phyloP scores from a whole-genome alignment of 2,329 filamentous ascomycete genomes.

The Diaporthe ilicicola region DNA sequence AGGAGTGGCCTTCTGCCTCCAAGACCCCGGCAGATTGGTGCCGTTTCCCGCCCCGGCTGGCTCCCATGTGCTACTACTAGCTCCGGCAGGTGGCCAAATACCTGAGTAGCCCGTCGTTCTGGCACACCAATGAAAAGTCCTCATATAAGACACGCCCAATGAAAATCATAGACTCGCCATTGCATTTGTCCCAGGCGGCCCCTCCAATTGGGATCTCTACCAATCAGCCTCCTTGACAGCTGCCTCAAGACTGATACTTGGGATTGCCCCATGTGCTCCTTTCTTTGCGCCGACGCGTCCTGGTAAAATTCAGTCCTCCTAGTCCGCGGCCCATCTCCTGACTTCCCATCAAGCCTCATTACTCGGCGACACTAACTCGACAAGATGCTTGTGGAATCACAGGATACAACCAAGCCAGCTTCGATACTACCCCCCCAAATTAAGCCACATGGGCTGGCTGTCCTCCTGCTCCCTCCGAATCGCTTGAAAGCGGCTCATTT shows the following conservation, averaged over 20 bases:
- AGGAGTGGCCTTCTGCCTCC: background rate
- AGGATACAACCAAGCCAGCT: background rate
- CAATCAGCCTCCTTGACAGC: conserved; percentile 4
- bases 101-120: background rate
- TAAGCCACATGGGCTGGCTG: background rate
- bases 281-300: background rate
- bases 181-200: background rate
- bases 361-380: background rate
- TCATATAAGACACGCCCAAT: conserved; percentile 19
- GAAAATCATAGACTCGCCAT: background rate
- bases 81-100: conserved; percentile 17
- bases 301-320: background rate
- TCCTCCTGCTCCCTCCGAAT: conserved; percentile 1
- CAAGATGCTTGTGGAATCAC: conserved; percentile 12
- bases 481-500: background rate
- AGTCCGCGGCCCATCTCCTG: background rate
- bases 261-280: conserved; percentile 12
- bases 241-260: conserved; percentile 1
- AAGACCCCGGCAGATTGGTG: background rate
- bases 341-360: background rate
- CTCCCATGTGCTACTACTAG: conserved; percentile 17
- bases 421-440: conserved; percentile 4
- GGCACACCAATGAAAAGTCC: background rate
- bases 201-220: conserved; percentile 16
- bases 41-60: background rate